Evolutionary conservation across 2,329 filamentous ascomycete species (phyloP), one percentile per base, ranked within the genome.

Genomic region (Diplocarpon rosae): DNA sequence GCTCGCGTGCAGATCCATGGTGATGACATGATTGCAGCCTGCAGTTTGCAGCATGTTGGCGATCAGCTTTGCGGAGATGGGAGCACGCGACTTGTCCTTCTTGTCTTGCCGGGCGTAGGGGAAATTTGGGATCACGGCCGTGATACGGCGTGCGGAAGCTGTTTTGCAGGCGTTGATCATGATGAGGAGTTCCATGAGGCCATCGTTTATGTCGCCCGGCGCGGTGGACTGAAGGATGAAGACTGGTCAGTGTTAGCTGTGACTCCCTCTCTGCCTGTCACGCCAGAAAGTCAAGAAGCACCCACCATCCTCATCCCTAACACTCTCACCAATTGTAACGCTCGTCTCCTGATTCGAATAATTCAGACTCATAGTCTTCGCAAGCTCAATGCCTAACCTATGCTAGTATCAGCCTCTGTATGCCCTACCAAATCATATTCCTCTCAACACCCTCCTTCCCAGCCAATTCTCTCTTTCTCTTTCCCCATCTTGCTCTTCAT

Each of bases 1-100:
- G 48, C 82, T 88, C 47, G 88, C 89, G 62, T 95, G 89, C 47
- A 95, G 74, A 61, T 95, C 89, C 86, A 95, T 95, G 14, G 89
- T 95, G 56, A 95, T 94, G 58, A 95, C 79, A 62, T 89, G 85
- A 63, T 88, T 88, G 66, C 87, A 94, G 45, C 90, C 90, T 35
- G 89, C 89, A 2, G 88, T 93, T 65, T 94, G 87, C 45, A 96
- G 74, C 89, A 96, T 95, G 67, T 96, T 95, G 46, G 90, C 90
- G 68, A 95, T 93, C 43, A 96, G 73, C 65, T 92, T 93, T 16
- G 90, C 90, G 34, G 85, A 93, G 64, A 96, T 98, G 33, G 92
- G 90, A n/a, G 92, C 90, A 53, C 90, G 80, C 44, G 84, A 92
- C 71, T 86, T 85, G 69, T 95, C 89, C 69, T 96, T 96, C 73